phyloP scores from a whole-genome alignment of 106 monocot species.

The Dioscorea dumetorum region DNA sequence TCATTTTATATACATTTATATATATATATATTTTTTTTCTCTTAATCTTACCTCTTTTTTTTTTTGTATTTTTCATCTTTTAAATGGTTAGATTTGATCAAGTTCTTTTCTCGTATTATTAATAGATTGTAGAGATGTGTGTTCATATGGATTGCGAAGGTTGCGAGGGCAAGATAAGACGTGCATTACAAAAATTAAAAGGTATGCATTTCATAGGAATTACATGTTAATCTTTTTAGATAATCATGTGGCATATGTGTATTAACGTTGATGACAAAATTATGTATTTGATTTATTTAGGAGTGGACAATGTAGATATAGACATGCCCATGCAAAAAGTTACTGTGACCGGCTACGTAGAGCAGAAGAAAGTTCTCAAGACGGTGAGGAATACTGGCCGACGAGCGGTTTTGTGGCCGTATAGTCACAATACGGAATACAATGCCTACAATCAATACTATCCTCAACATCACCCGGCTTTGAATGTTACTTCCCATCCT shows the following conservation, averaged over 20 bases:
- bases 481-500: not conserved
- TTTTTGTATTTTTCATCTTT: not conserved
- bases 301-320: conserved; percentile 61
- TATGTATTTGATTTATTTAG: conserved; percentile 2
- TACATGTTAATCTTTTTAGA: too few species aligned
- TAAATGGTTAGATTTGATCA: not conserved
- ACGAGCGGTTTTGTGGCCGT: conserved; percentile 73
- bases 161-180: conserved; percentile 21
- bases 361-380: conserved; percentile 77
- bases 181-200: too few species aligned
- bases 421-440: conserved; percentile 16
- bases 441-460: conserved; percentile 1
- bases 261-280: too few species aligned
- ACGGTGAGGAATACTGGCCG: conserved; percentile 67
- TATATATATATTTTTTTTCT: not conserved
- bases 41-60: too few species aligned
- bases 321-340: conserved; percentile 85
- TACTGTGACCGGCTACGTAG: conserved; percentile 67
- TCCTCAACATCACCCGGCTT: conserved; percentile 1
- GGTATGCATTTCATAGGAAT: too few species aligned
- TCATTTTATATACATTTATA: too few species aligned
- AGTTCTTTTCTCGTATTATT: not conserved
- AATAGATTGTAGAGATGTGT: conserved; percentile 54
- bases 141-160: conserved; percentile 73
- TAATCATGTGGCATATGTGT: too few species aligned